Conservation (phyloP, 441 rosid genomes). For the Erysimum cheiri region DNA sequence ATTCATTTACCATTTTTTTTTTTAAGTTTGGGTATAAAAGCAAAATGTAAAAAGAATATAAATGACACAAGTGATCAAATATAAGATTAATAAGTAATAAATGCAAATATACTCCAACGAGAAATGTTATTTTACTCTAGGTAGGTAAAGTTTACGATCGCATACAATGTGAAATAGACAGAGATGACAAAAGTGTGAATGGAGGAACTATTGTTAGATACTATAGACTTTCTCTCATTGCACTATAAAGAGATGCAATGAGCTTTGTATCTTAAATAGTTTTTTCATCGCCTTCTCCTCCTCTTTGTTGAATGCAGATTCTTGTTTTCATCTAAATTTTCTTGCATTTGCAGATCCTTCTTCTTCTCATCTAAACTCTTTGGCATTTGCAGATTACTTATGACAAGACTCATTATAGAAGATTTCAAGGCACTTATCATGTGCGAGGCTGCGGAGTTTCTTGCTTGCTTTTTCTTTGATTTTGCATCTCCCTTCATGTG, state of each 20-base stretch:
- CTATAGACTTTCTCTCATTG: background rate
- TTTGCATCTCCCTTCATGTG: constrained; percentile 53
- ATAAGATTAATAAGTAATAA: no score
- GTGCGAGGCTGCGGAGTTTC: constrained; percentile 65
- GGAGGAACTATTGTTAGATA: background rate
- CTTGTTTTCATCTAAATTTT: background rate
- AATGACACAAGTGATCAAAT: no score
- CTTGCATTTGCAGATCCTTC: background rate
- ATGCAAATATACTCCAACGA: no score
- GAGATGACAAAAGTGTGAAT: background rate
- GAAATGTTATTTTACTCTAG: no score
- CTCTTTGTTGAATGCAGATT: background rate
- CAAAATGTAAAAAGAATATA: no score
- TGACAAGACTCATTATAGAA: constrained; percentile 29
- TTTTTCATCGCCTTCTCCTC: background rate
- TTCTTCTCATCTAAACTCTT: background rate
- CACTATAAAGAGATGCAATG: background rate
- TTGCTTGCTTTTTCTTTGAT: constrained; percentile 54
- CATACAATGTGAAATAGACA: no score
- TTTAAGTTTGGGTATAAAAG: no score
- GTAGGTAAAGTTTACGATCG: background rate
- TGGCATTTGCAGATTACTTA: background rate
- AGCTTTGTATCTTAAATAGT: background rate
- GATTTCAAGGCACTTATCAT: constrained; percentile 52
- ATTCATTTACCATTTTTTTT: no score